Conservation (phyloP, 23 red algal genomes). For the Gracilaria caudata region DNA sequence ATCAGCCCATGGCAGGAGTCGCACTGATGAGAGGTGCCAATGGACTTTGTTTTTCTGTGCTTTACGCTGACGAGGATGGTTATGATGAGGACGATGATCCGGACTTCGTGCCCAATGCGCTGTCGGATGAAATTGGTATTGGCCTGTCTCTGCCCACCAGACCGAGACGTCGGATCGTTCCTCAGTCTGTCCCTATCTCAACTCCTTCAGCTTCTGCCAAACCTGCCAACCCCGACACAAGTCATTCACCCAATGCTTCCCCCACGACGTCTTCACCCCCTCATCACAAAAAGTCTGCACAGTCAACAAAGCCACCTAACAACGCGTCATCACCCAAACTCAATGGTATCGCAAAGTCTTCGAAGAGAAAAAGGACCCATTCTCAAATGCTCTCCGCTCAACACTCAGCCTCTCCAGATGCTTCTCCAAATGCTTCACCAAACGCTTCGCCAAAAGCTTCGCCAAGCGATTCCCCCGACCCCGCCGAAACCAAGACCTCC, state of each 20-base stretch:
- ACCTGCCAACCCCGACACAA: not conserved
- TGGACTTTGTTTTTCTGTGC: not conserved
- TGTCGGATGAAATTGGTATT: not conserved
- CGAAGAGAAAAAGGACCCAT: not conserved
- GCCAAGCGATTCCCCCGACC: no score
- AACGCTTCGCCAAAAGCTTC: not conserved
- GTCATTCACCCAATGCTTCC: not conserved
- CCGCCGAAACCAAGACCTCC: not conserved
- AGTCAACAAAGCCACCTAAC: not conserved
- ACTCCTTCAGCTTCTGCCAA: not conserved
- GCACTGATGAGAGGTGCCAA: not conserved
- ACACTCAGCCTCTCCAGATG: not conserved
- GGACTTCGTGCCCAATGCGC: constrained; percentile 10
- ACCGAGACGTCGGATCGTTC: not conserved
- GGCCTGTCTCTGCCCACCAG: not conserved
- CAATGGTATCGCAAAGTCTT: not conserved
- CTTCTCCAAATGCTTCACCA: not conserved
- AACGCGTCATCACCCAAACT: not conserved
- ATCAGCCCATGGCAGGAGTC: no score
- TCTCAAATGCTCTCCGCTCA: not conserved
- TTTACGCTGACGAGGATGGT: constrained; percentile 1
- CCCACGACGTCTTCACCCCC: not conserved
- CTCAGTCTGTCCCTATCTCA: not conserved
- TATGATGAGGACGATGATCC: constrained; percentile 56
- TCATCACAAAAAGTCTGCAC: not conserved